Evolutionary conservation across 805 yeast genomes (phyloP).

Genomic region (Candida railenensis): DNA sequence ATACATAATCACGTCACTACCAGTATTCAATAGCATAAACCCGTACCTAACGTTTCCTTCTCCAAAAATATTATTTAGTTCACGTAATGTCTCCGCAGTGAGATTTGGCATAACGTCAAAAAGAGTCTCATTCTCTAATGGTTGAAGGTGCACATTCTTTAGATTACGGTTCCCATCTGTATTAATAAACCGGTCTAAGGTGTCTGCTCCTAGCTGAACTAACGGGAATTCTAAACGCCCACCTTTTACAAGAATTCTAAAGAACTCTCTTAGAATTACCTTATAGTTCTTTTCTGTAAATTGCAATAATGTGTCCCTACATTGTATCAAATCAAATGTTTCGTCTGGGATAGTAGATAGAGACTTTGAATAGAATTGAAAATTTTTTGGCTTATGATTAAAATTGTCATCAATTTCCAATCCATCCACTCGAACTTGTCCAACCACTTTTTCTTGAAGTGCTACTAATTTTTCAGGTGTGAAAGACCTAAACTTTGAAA

Average conservation of each 20-base stretch:
- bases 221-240: conserved; percentile 36
- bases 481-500: conserved; percentile 12
- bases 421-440: conserved; percentile 2
- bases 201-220: conserved; percentile 14
- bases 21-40: conserved; percentile 25
- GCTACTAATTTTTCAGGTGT: conserved; percentile 17
- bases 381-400: conserved; percentile 30
- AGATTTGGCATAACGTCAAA: conserved; percentile 24
- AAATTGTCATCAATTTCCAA: conserved; percentile 13
- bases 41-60: conserved; percentile 29
- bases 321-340: conserved; percentile 36
- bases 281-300: conserved; percentile 24
- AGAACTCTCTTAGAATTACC: conserved; percentile 28
- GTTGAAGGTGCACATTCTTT: not conserved
- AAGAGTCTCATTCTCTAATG: not conserved
- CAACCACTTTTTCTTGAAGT: conserved; percentile 18
- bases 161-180: not conserved
- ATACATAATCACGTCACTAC: conserved; percentile 29
- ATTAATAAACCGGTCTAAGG: not conserved
- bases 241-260: conserved; percentile 33
- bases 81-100: conserved; percentile 19
- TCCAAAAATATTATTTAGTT: conserved; percentile 30
- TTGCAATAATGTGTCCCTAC: conserved; percentile 36
- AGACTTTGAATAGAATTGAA: conserved; percentile 24
- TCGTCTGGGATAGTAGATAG: conserved; percentile 24